Conservation (phyloP, 305 asterid species). For the Fraxinus baroniana region DNA sequence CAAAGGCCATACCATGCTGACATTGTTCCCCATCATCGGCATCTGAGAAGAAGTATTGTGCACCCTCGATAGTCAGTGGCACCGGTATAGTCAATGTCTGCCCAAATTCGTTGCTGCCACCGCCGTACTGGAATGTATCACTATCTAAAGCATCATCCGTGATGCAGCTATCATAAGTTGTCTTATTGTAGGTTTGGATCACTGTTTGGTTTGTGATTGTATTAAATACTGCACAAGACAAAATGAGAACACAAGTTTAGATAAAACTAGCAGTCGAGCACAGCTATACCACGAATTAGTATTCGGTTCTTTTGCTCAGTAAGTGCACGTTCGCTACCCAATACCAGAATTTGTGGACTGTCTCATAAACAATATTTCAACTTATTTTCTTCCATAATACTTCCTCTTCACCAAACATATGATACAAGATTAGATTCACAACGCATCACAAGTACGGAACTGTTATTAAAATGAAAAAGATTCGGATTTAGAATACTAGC, state of each 20-base stretch:
- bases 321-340: not conserved
- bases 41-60: conserved; percentile 74
- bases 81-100: conserved; percentile 36
- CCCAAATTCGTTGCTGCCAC: conserved; percentile 50
- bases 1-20: conserved; percentile 67
- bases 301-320: not conserved
- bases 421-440: not conserved
- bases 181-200: conserved; percentile 77
- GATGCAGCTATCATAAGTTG: conserved; percentile 62
- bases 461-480: not conserved
- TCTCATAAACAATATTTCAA: not conserved
- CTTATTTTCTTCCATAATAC: not conserved
- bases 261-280: not conserved
- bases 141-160: conserved; percentile 52
- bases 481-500: not conserved
- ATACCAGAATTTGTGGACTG: not conserved
- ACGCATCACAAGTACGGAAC: not conserved
- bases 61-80: conserved; percentile 48
- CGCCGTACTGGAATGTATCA: conserved; percentile 56
- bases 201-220: conserved; percentile 79
- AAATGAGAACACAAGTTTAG: not conserved
- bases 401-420: not conserved
- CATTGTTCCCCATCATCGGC: conserved; percentile 74
- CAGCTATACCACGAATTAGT: not conserved
- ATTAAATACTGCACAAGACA: conserved; percentile 59